phyloP scores from a whole-genome alignment of 805 yeast species.

The Saccharomycopsis sp. region DNA sequence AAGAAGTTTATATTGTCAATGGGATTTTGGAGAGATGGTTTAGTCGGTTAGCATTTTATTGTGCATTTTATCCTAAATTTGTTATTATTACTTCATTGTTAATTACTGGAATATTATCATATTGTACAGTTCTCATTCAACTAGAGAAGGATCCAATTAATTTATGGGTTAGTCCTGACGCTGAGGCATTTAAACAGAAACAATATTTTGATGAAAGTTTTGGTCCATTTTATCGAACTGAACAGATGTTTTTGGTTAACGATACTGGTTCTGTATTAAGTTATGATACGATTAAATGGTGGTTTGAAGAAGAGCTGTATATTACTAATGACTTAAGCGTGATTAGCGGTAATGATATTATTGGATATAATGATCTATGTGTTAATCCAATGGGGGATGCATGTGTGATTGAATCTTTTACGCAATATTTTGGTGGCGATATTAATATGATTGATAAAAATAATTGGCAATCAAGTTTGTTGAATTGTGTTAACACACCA shows the following conservation, averaged over 20 bases:
- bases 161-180: slow-evolving; percentile 81
- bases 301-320: slow-evolving; percentile 72
- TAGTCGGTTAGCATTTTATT: slow-evolving; percentile 44
- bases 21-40: slow-evolving; percentile 41
- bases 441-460: slow-evolving; percentile 39
- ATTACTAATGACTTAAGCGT: slow-evolving; percentile 30
- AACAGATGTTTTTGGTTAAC: slow-evolving; percentile 71
- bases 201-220: slow-evolving; percentile 68
- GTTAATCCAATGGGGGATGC: slow-evolving; percentile 73
- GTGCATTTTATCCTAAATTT: slow-evolving; percentile 54
- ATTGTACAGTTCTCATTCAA: slow-evolving; percentile 46
- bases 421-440: slow-evolving; percentile 78
- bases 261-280: slow-evolving; percentile 62
- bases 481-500: slow-evolving; percentile 67
- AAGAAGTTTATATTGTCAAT: slow-evolving; percentile 41
- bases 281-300: slow-evolving; percentile 75
- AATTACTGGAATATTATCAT: slow-evolving; percentile 39
- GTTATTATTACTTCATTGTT: slow-evolving; percentile 40
- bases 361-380: slow-evolving; percentile 59
- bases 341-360: slow-evolving; percentile 15
- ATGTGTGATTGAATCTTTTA: slow-evolving; percentile 81
- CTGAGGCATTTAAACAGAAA: slow-evolving; percentile 63
- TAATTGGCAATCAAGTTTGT: slow-evolving; percentile 50
- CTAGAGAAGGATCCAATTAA: slow-evolving; percentile 77
- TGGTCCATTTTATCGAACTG: slow-evolving; percentile 88